Conservation (phyloP, 1,284 basidiomycete genomes). For the Microbotryum lychnidis-dioicae region DNA sequence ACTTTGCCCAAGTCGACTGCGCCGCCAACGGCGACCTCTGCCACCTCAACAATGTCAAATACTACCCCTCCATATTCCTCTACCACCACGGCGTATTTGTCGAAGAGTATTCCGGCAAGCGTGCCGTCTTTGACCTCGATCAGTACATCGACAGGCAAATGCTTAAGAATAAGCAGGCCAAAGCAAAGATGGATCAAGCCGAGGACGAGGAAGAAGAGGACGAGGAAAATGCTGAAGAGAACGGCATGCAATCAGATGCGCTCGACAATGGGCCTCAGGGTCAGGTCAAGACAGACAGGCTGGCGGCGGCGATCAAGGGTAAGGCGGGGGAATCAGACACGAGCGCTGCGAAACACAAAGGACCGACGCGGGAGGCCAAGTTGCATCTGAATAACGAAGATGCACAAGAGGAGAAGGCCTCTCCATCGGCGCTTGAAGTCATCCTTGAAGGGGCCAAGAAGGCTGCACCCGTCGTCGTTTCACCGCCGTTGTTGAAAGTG, state of each 20-base stretch:
- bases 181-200: not conserved
- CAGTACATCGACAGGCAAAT: constrained; percentile 48
- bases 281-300: not conserved
- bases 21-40: constrained; percentile 75
- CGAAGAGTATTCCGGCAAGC: constrained; percentile 52
- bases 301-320: not conserved
- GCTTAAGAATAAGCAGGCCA: constrained; percentile 42
- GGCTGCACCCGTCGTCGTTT: not conserved
- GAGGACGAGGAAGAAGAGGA: not conserved
- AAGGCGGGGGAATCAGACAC: not conserved
- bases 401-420: not conserved
- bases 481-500: not conserved
- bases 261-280: not conserved
- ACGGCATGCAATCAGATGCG: not conserved
- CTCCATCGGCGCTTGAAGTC: not conserved
- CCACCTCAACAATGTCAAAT: constrained; percentile 55
- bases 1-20: constrained; percentile 79
- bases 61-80: constrained; percentile 72
- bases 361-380: constrained; percentile 12
- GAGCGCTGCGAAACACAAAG: not conserved
- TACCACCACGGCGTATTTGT: constrained; percentile 58
- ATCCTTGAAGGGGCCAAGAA: constrained; percentile 3
- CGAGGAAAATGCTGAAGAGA: not conserved
- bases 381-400: not conserved
- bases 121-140: constrained; percentile 49